A percentile compares a stretch with the other conserved stretches of the same genome.
Evolutionary conservation across 139 green algal species (phyloP).

Genomic region (Deuterostichococcus epilithicus): DNA sequence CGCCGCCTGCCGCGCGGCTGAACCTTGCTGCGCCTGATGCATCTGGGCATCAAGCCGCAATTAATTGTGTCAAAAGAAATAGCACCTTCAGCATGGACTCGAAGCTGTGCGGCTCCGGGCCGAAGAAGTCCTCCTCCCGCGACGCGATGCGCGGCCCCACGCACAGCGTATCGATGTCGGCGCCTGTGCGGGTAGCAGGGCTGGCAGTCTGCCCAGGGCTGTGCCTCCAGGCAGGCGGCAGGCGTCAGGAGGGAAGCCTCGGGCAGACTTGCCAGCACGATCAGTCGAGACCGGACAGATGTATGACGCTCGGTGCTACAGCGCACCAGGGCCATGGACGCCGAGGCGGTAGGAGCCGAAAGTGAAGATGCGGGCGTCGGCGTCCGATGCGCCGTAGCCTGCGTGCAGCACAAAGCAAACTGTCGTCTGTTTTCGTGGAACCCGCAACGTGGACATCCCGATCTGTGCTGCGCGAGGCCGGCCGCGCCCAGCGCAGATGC

Average conservation of each 20-base stretch:
- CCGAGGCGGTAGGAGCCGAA: conserved; percentile 94
- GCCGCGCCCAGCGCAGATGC: too few species aligned
- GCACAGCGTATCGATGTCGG: conserved; percentile 95
- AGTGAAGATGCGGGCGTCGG: conserved; percentile 86
- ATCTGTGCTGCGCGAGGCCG: neutral
- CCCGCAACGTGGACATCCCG: too few species aligned
- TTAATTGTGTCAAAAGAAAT: too few species aligned
- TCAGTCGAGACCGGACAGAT: neutral
- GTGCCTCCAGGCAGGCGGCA: neutral
- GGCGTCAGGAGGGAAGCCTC: too few species aligned
- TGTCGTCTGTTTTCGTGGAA: too few species aligned
- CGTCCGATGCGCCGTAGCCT: conserved; percentile 40
- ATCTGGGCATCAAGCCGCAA: too few species aligned
- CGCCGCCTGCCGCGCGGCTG: too few species aligned
- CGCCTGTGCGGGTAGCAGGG: conserved; percentile 42
- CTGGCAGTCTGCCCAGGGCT: neutral
- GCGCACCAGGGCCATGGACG: conserved; percentile 83
- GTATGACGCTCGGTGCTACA: neutral
- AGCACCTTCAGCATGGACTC: conserved; percentile 55
- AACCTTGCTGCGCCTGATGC: neutral
- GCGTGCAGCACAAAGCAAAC: neutral
- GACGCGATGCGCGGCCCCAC: conserved; percentile 76
- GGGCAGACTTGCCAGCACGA: too few species aligned
- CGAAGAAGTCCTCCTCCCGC: conserved; percentile 91
- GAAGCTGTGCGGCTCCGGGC: conserved; percentile 58